Evolutionary conservation across 1,284 basidiomycete genomes (phyloP), one percentile per base, ranked within the genome.

Genomic region (Grifola frondosa): DNA sequence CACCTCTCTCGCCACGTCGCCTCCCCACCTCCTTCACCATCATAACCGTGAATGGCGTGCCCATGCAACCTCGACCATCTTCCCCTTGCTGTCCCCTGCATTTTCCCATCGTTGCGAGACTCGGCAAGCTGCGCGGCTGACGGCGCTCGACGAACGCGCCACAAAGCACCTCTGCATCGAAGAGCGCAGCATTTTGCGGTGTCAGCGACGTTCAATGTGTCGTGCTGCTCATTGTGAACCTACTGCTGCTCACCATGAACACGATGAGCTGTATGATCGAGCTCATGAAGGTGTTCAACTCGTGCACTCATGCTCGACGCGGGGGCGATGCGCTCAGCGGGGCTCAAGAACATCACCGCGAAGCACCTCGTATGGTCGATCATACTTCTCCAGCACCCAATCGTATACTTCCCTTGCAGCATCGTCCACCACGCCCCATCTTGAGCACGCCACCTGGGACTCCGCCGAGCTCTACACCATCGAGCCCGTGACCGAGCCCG

Each of bases 211-310:
- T 70, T 88, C 22, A 80, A 88, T 47, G 84, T 86, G 15, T 99
- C 13, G 73, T 76, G 1, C 72, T 96, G 5, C 69, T 98, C 12
- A 84, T 98, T 46, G 78, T 95, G 59, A 97, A 96, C 60, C 70
- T 97, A 50, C 80, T 90, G 21, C 77, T 90, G 62, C 76, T 98
- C 36, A 94, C 91, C 30, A 97, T 91, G 40, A 96, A 99, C 62
- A 84, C 88, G 21, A 97, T 99, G 89, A 82, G 84, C 45, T 81
- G 92, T 29, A 79, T 95, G 12, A 91, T 99, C 55, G 97, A 99
- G 65, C 96, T 97, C 60, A 72, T 99, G 50, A 98, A 97, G 69
- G 85, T 91, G 23, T 99, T 97, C 75, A 99, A 99, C 66, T 99
- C 97, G 30, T 75, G 96, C 50, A 97, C 93, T 99, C 30, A 97